Evolutionary conservation across 2,329 filamentous ascomycete species (phyloP).

Genomic region (Cordyceps cateniannulata): DNA sequence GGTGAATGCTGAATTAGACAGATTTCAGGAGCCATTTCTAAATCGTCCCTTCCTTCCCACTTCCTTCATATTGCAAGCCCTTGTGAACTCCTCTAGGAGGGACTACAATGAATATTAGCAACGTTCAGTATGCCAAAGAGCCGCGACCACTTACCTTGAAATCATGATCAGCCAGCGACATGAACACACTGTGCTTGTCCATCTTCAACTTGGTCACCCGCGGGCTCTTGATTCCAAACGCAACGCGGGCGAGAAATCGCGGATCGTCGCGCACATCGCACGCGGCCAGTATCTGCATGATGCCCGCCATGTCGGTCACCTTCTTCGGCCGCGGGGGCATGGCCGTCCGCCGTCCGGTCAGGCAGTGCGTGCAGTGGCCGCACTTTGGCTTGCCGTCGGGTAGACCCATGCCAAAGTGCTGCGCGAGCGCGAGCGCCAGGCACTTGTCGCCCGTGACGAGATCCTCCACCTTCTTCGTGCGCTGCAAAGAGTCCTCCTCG

Average conservation of each 20-base stretch:
- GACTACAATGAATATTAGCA: not conserved
- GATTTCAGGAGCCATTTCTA: not conserved
- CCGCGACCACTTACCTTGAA: slow-evolving; percentile 20
- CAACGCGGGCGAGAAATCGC: slow-evolving; percentile 50
- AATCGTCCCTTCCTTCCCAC: not conserved
- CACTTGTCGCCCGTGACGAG: slow-evolving; percentile 47
- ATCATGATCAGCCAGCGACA: slow-evolving; percentile 47
- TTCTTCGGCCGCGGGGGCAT: slow-evolving; percentile 33
- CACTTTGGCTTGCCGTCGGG: slow-evolving; percentile 38
- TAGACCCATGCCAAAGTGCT: slow-evolving; percentile 51
- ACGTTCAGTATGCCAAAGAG: slow-evolving; percentile 19
- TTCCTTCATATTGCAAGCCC: not conserved
- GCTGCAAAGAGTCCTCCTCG: slow-evolving; percentile 45
- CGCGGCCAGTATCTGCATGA: slow-evolving; percentile 36
- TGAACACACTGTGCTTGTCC: slow-evolving; percentile 38
- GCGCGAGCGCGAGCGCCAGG: slow-evolving; percentile 44
- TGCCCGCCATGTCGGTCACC: slow-evolving; percentile 31
- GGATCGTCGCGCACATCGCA: slow-evolving; percentile 49
- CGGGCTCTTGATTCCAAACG: slow-evolving; percentile 57
- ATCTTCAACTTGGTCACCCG: slow-evolving; percentile 43
- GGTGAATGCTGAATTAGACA: not conserved
- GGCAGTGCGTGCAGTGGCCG: slow-evolving; percentile 45
- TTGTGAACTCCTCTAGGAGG: not conserved
- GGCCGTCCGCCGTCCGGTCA: slow-evolving; percentile 26
- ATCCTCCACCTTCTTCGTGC: slow-evolving; percentile 43